Percentiles rank a stretch among this genome's conserved stretches.
These are phyloP conservation scores for Diutina pseudorugosa DNA, from an alignment of 1,139 yeast genomes.

Conservation along the genomic window DNA sequence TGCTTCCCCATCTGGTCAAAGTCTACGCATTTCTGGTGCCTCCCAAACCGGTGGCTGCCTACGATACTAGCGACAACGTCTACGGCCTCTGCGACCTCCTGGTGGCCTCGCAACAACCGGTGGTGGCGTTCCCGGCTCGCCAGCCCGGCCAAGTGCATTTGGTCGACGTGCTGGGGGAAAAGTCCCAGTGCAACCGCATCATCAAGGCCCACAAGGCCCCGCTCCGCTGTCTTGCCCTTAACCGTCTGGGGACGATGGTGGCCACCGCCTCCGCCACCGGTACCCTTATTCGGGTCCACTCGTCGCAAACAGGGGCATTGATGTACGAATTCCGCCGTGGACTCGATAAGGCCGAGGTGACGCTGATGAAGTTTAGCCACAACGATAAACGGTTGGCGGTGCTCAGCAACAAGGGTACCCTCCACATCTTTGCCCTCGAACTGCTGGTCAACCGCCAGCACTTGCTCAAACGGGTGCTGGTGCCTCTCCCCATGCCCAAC, in stretches of 20 bases:
- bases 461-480: slow-evolving; percentile 51
- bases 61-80: slow-evolving; percentile 62
- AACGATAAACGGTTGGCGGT: slow-evolving; percentile 70
- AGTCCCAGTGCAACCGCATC: slow-evolving; percentile 54
- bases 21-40: slow-evolving; percentile 76
- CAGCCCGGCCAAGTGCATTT: slow-evolving; percentile 67
- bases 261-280: slow-evolving; percentile 89
- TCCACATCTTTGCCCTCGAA: slow-evolving; percentile 63
- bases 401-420: slow-evolving; percentile 75
- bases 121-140: slow-evolving; percentile 65
- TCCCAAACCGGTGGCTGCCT: slow-evolving; percentile 56
- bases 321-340: slow-evolving; percentile 83
- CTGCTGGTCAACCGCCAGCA: slow-evolving; percentile 46
- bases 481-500: slow-evolving; percentile 46
- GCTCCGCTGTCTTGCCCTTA: slow-evolving; percentile 56
- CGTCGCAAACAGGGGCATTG: slow-evolving; percentile 61
- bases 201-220: slow-evolving; percentile 75
- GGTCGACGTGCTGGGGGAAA: slow-evolving; percentile 54
- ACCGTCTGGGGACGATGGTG: slow-evolving; percentile 61
- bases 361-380: slow-evolving; percentile 76
- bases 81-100: slow-evolving; percentile 60
- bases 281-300: slow-evolving; percentile 70
- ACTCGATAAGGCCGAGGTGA: slow-evolving; percentile 67
- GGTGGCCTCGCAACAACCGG: slow-evolving; percentile 22
- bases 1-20: slow-evolving; percentile 51